Evolutionary conservation across 768 basidiomycete genomes (phyloP), one percentile per base, ranked within the genome.

Genomic region (Dioszegia aurantiaca): DNA sequence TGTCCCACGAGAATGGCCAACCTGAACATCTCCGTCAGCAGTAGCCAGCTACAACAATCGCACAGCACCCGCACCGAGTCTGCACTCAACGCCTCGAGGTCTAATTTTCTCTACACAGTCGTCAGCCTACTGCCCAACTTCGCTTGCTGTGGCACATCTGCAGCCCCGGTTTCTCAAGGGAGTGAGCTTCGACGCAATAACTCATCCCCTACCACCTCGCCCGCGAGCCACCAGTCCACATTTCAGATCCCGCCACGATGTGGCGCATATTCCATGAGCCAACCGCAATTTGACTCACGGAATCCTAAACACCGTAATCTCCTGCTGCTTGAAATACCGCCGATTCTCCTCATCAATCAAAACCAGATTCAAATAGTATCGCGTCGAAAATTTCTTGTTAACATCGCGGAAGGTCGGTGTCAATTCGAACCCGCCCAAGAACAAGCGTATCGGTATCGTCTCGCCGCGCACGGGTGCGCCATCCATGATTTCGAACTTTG

Each of bases 401-500:
- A 98, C 90, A 64, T 98, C 94, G 23, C 95, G 85, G 84, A 97
- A 98, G 17, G 95, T 99, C 2, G 95, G 95, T 1, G 95, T 98
- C 56, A 99, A 81, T 77, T 99, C 95, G 76, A 98, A 99, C 3
- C 95, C 95, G 40, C 94, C 94, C 1, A 98, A 84, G 84, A 97
- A 99, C 26, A 98, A 81, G 46, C 94, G 87, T 62, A 99, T 99
- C 0, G 95, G 95, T 66, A 98, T 97, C 10, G 92, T 97, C 79
- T 99, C 95, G 51, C 94, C 93, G 80, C 91, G 83, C n/a, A 97
- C 91, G 1, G 94, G 94, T 6, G 93, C 90, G 2, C 93, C 92
- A 75, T 98, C 93, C 93, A 95, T 95, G 66, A 97, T 95, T 78
- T 98, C 95, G 72, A 97, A 98, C 78, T 98, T 98, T 9, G 95